These are phyloP conservation scores for Pugionium dolabratum DNA, from an alignment of 345 rosid genomes.

Conservation along the genomic window DNA sequence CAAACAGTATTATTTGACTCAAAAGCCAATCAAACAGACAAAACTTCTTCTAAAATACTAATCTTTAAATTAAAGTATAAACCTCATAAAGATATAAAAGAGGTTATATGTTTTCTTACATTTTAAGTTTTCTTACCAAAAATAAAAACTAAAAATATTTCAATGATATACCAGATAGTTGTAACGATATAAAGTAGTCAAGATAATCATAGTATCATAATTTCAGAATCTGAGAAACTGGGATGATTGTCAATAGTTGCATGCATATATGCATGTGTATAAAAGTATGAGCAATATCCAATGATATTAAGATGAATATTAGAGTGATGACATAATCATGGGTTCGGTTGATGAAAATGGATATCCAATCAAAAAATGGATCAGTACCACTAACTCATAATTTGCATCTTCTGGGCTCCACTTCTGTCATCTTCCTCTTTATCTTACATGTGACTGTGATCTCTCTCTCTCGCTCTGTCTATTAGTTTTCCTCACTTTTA, in stretches of 20 bases:
- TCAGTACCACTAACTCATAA: constrained; percentile 33
- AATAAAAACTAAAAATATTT: neutral
- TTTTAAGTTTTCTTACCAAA: neutral
- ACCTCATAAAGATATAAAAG: neutral
- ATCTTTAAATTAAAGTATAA: neutral
- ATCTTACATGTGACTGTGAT: constrained; percentile 34
- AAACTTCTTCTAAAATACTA: neutral
- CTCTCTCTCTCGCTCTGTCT: constrained; percentile 7
- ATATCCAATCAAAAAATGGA: constrained; percentile 33
- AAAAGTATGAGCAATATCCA: neutral
- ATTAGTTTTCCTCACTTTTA: neutral
- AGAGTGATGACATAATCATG: constrained; percentile 38
- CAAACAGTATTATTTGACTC: constrained; percentile 11
- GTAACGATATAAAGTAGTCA: neutral
- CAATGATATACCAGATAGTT: neutral
- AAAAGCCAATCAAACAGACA: neutral
- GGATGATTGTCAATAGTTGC: constrained; percentile 16
- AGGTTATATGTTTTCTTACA: neutral
- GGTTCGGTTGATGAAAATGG: constrained; percentile 28
- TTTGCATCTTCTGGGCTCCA: constrained; percentile 19
- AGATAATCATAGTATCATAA: neutral
- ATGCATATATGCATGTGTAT: constrained; percentile 12
- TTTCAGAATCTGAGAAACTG: neutral
- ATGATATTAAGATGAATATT: constrained; percentile 3
- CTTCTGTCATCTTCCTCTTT: constrained; percentile 26